These are phyloP conservation scores for Vitis labrusca DNA, from an alignment of 164 flowering plant genomes.

Conservation along the genomic window DNA sequence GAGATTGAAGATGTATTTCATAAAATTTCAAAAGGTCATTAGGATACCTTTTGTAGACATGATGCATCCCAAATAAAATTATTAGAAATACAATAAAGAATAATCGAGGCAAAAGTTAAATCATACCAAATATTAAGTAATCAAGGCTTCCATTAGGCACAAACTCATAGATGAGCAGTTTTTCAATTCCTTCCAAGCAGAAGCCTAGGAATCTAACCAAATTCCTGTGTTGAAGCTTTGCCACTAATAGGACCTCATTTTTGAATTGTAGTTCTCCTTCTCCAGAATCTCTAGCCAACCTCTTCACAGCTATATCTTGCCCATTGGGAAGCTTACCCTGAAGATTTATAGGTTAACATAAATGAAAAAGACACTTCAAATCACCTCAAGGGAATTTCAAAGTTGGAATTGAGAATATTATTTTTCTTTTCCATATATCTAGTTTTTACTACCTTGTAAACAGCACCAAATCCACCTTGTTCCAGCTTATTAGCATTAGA, in stretches of 20 bases:
- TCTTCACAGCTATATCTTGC: slow-evolving; percentile 24
- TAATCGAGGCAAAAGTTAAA: too few relatives aligned
- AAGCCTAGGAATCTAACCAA: slow-evolving; percentile 22
- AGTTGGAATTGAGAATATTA: too few relatives aligned
- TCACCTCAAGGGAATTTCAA: too few relatives aligned
- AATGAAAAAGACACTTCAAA: too few relatives aligned
- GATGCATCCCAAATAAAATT: too few relatives aligned
- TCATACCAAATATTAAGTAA: slow-evolving; percentile 20
- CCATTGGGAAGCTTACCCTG: slow-evolving; percentile 25
- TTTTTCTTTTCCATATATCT: too few relatives aligned
- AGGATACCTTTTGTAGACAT: too few relatives aligned
- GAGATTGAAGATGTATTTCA: too few relatives aligned
- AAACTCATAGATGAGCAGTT: slow-evolving; percentile 28
- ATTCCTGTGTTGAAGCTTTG: slow-evolving; percentile 27
- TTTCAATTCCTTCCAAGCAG: slow-evolving; percentile 19
- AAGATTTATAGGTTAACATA: neutral
- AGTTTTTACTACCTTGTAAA: slow-evolving; percentile 17
- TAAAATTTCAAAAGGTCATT: too few relatives aligned
- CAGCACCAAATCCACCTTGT: slow-evolving; percentile 27
- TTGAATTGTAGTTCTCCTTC: slow-evolving; percentile 27
- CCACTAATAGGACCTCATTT: slow-evolving; percentile 25
- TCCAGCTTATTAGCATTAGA: slow-evolving; percentile 23
- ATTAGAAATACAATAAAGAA: too few relatives aligned
- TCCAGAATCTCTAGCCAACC: slow-evolving; percentile 15
- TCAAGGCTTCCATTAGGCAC: slow-evolving; percentile 23